Evolutionary conservation across 2,329 filamentous ascomycete genomes (phyloP).

Genomic region (Fusarium annulatum): DNA sequence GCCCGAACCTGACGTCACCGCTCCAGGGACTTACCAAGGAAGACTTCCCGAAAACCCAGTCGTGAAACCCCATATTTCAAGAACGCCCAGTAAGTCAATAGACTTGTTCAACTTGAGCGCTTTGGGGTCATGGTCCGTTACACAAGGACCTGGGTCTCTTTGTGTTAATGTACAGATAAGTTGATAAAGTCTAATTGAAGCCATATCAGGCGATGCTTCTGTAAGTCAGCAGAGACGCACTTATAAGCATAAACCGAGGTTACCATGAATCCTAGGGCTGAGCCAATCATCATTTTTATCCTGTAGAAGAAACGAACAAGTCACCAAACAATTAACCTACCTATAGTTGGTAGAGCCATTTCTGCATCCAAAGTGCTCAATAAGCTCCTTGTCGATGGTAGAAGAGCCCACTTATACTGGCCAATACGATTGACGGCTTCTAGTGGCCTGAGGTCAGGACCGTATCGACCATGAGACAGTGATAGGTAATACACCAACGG

Average conservation of each 20-base stretch:
- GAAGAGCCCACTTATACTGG: neutral
- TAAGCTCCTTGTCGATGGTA: neutral
- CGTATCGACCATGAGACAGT: neutral
- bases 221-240: neutral
- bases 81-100: neutral
- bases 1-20: constrained; percentile 32
- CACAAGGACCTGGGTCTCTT: neutral
- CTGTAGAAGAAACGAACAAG: neutral
- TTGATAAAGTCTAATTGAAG: neutral
- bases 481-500: neutral
- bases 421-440: accelerated
- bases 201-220: neutral
- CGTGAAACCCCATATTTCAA: constrained; percentile 17
- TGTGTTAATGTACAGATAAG: neutral
- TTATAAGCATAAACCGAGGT: neutral
- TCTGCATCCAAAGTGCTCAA: neutral
- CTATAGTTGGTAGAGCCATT: too few species aligned
- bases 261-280: neutral
- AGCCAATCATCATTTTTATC: neutral
- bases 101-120: neutral
- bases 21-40: constrained; percentile 13
- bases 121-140: neutral
- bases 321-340: neutral
- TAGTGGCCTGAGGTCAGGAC: neutral
- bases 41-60: constrained; percentile 1